Evolutionary conservation across 2,329 filamentous ascomycete species (phyloP).

Genomic region (Neurospora sp.): DNA sequence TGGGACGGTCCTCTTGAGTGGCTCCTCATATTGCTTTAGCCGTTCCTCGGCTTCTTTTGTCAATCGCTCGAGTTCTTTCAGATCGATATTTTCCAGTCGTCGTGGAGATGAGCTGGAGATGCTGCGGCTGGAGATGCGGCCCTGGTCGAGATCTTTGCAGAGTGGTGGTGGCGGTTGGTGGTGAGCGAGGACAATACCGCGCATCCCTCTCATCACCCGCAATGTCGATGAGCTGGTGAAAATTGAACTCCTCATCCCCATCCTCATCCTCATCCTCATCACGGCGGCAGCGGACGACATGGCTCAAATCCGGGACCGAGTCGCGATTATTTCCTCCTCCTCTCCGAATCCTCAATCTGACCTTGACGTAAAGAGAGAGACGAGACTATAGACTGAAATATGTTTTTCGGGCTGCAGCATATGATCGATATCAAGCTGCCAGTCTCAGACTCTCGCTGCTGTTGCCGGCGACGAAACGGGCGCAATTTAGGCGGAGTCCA

Average conservation of each 20-base stretch:
- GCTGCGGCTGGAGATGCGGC: not conserved
- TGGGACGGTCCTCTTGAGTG: constrained; percentile 20
- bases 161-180: not conserved
- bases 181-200: not conserved
- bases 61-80: not conserved
- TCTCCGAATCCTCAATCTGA: not conserved
- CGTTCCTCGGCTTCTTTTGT: not conserved
- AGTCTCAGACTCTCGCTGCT: not conserved
- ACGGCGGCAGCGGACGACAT: not conserved
- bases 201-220: not conserved
- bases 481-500: not conserved
- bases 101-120: not conserved
- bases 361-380: not conserved
- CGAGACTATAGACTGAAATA: not conserved
- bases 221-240: not conserved
- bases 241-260: not conserved
- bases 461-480: not conserved
- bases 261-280: not conserved
- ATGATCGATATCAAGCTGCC: not conserved
- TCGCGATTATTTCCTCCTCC: not conserved
- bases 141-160: not conserved
- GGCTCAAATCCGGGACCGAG: not conserved
- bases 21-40: not conserved
- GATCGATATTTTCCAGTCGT: not conserved
- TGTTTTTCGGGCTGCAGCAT: not conserved